Percentiles rank a stretch among this genome's conserved stretches.
Conservation (phyloP, 352 stramenopile genomes). For the Phytophthora sojae region DNA sequence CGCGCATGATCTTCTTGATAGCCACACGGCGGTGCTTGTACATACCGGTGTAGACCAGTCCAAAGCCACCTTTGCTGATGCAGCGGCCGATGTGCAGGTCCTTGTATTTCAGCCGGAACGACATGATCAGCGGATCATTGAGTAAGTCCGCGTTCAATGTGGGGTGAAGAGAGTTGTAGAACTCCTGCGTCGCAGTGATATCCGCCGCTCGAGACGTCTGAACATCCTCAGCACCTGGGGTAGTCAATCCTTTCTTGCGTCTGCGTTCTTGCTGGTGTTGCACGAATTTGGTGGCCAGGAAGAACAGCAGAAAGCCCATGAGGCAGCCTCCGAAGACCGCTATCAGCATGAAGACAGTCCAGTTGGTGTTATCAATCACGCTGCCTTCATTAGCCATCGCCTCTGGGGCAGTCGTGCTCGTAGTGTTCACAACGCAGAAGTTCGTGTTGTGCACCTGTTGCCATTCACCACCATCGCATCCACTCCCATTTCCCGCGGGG, state of each 20-base stretch:
- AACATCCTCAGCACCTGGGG: conserved; percentile 22
- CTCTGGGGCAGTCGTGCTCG: conserved; percentile 26
- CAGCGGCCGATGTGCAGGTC: conserved; percentile 45
- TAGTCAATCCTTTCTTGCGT: conserved; percentile 16
- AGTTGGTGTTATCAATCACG: conserved; percentile 29
- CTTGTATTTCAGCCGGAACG: conserved; percentile 48
- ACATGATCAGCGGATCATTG: conserved; percentile 48
- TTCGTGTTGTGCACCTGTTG: conserved; percentile 35
- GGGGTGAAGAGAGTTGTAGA: conserved; percentile 53
- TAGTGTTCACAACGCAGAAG: conserved; percentile 53
- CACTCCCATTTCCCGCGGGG: background rate
- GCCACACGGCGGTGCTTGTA: conserved; percentile 49
- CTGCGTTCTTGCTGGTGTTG: conserved; percentile 18
- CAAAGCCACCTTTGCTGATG: conserved; percentile 57
- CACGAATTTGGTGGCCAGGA: conserved; percentile 31
- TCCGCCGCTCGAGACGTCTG: conserved; percentile 31
- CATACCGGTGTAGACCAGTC: conserved; percentile 47
- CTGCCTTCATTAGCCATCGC: conserved; percentile 14
- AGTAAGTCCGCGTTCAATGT: conserved; percentile 43
- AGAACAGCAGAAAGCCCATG: conserved; percentile 47
- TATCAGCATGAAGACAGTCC: conserved; percentile 42
- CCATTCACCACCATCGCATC: conserved; percentile 41
- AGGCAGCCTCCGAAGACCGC: conserved; percentile 45
- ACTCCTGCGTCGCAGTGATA: conserved; percentile 37
- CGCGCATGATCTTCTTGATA: conserved; percentile 52